Conservation (phyloP, 805 yeast genomes). For the Pichia rugopelliculosa region DNA sequence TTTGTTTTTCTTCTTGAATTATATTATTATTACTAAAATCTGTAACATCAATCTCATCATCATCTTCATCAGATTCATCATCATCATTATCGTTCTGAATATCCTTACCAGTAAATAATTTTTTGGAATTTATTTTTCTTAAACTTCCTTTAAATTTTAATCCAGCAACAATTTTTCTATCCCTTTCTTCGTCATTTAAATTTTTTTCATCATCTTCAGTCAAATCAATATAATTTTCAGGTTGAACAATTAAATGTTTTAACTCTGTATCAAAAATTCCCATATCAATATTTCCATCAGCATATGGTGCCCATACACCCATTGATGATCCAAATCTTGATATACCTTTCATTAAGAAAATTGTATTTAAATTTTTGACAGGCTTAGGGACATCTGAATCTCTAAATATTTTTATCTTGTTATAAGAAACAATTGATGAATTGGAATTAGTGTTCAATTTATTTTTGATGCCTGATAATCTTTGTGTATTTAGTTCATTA, state of each 20-base stretch:
- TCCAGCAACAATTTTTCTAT: slow-evolving; percentile 39
- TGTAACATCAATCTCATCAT: slow-evolving; percentile 1
- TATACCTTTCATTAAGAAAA: slow-evolving; percentile 52
- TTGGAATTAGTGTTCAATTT: not conserved
- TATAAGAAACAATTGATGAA: not conserved
- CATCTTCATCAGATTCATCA: slow-evolving; percentile 8
- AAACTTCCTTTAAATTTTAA: slow-evolving; percentile 55
- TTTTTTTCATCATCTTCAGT: slow-evolving; percentile 11
- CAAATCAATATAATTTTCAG: slow-evolving; percentile 18
- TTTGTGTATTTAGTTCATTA: not conserved
- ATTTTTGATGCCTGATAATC: no score
- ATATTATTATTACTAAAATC: not conserved
- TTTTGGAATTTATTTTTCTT: slow-evolving; percentile 28
- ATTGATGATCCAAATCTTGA: slow-evolving; percentile 55
- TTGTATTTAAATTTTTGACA: slow-evolving; percentile 43
- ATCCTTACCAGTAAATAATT: not conserved
- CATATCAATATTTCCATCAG: slow-evolving; percentile 57
- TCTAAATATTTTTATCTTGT: slow-evolving; percentile 3
- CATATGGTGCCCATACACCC: slow-evolving; percentile 71
- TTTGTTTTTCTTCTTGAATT: slow-evolving; percentile 9
- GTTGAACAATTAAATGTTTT: slow-evolving; percentile 34
- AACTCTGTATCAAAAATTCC: slow-evolving; percentile 48
- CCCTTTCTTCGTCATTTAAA: slow-evolving; percentile 3
- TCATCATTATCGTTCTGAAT: slow-evolving; percentile 6
- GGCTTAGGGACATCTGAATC: slow-evolving; percentile 19